A percentile compares a stretch with the other conserved stretches of the same genome.
Evolutionary conservation across 179 eudicot species (phyloP).

Genomic region (Nepenthes alata): DNA sequence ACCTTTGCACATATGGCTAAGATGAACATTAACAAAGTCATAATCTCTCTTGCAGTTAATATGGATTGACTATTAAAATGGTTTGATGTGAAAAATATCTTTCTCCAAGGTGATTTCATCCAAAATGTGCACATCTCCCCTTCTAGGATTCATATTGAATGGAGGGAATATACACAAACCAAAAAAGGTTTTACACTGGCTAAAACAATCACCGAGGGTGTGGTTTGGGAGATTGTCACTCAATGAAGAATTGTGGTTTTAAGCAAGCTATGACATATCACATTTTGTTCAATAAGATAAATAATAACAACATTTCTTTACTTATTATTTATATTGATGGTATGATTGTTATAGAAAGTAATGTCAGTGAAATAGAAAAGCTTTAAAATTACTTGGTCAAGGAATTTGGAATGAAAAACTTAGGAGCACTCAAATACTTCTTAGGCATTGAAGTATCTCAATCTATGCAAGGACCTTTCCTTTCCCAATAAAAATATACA

Average conservation of each 20-base stretch:
- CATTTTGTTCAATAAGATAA: background rate
- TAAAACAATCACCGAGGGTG: background rate
- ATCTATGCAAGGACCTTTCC: background rate
- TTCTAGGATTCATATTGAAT: background rate
- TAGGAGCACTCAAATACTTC: background rate
- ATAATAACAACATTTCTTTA: too few relatives aligned
- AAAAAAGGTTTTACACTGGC: background rate
- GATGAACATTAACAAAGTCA: too few relatives aligned
- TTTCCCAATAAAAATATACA: background rate
- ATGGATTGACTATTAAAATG: too few relatives aligned
- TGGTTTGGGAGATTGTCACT: background rate
- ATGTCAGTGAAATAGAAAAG: too few relatives aligned
- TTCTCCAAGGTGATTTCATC: background rate
- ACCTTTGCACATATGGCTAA: too few relatives aligned
- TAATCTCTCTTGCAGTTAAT: too few relatives aligned
- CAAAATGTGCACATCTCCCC: background rate
- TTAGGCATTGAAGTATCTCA: background rate
- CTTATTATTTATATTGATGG: background rate
- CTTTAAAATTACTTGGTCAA: background rate
- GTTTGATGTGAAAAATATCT: background rate
- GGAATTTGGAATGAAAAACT: background rate
- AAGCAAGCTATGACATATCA: background rate
- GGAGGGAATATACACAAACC: background rate
- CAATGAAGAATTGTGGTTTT: background rate
- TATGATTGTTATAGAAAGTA: background rate